Evolutionary conservation across 345 rosid genomes (phyloP), one percentile per base, ranked within the genome.

Genomic region (Adansonia digitata): DNA sequence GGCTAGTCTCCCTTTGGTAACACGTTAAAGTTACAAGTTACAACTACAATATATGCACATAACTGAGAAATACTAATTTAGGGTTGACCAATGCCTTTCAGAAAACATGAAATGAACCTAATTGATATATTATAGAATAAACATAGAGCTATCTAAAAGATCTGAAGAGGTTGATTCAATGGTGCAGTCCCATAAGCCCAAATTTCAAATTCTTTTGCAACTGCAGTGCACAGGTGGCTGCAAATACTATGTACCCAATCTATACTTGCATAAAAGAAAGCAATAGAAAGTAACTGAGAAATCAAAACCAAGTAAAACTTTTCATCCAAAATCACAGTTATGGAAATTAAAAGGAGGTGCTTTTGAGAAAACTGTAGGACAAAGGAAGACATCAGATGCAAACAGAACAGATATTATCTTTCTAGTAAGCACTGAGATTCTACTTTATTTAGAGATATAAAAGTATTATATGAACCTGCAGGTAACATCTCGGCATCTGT

Each of bases 401-500:
- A 67, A 35, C 34, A 9, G 24, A n/a, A 74, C 72, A 77, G 12
- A 52, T 42, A 43, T 22, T 43, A 42, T 45, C 75, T 39, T 77
- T 51, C 51, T 26, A 63, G 56, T 26, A 67, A 48, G 45, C 29
- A 5, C 48, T 43, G 51, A 22, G 29, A 74, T 63, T 57, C 64
- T 14, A 66, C 69, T 68, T 15, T 18, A 60, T 48, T 72, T 39
- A 20, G 27, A 18, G 55, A 67, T 63, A 5, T 20, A 35, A 59
- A 48, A 70, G 17, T 70, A 72, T 22, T 69, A 45, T 26, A 77
- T 79, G 61, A 68, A 90, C 99, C 99, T 86, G 91, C 99, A 94
- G 48, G 85, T 84, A 65, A 78, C 62, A 78, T 92, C 94, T 83
- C 94, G 86, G 82, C 99, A 94, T 82, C 80, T 90, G 91, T 92